Evolutionary conservation across 345 rosid genomes (phyloP), one percentile per base, ranked within the genome.

Genomic region (Brassica rapa): DNA sequence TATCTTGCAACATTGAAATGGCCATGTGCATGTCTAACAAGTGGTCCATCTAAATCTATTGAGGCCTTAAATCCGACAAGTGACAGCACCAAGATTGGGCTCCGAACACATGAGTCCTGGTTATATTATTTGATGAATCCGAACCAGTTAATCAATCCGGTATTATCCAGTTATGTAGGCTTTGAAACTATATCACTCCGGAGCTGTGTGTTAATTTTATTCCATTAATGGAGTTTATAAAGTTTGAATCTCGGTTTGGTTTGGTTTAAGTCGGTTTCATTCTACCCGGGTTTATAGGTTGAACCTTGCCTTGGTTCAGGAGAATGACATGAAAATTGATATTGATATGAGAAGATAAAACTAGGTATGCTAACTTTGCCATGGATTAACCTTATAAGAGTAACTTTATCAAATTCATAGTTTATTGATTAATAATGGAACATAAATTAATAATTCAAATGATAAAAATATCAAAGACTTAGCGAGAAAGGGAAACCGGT

Each of bases 401-500:
- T 51, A 15, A n/a, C 16, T 5, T 51, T 51, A 51, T 51, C 16
- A 51, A n/a, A 51, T 15, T 14, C 56, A 51, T 51, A 5, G 8
- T 51, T 53, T 25, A 25, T 62, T 63, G 43, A 32, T 63, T 51
- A 32, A 8, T n/a, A 62, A 62, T 2, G 41, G 41, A 30, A 62
- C 23, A 30, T n/a, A 30, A n/a, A 63, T n/a, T 1, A 71, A 64
- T 56, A 55, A 72, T 32, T 72, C 67, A 56, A 70, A 2, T 70
- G 7, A 1, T 0, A 9, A 41, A 56, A 15, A 12, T 6, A 51
- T 83, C 75, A 85, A 27, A 90, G 87, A 65, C 82, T 87, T 6
- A 86, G 86, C 29, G 73, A 80, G 86, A 61, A 90, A 29, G 95
- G 95, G 21, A 92, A 90, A 15, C 92, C 93, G 6, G 97, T 90